These are phyloP conservation scores for Sordariomycetes sp. DNA, from an alignment of 2,329 filamentous ascomycete species.

Conservation along the genomic window DNA sequence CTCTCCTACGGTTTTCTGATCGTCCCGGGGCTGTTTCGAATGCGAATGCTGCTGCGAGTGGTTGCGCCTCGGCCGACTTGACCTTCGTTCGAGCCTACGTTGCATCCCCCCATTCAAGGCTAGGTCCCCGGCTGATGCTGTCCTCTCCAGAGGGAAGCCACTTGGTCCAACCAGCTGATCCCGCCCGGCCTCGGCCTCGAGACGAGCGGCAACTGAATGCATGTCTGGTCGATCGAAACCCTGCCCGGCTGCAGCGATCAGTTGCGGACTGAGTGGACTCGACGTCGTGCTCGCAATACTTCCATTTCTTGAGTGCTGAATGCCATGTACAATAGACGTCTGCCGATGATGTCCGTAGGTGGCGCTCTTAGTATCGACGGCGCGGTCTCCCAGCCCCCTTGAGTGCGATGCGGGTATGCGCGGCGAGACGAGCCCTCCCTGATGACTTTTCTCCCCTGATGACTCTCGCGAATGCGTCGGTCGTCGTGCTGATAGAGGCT, in stretches of 20 bases:
- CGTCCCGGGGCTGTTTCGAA: slow-evolving; percentile 61
- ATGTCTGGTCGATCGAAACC: slow-evolving; percentile 45
- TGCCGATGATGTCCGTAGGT: slow-evolving; percentile 85
- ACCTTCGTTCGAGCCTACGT: slow-evolving; percentile 50
- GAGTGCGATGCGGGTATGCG: slow-evolving; percentile 32
- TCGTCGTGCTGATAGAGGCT: slow-evolving; percentile 26
- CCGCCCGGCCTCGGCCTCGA: slow-evolving; percentile 33
- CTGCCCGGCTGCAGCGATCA: slow-evolving; percentile 62
- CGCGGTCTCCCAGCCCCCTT: slow-evolving; percentile 38
- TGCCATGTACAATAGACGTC: slow-evolving; percentile 93
- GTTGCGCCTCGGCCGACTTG: slow-evolving; percentile 61
- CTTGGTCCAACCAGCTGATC: slow-evolving; percentile 11
- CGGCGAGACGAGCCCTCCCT: slow-evolving; percentile 20
- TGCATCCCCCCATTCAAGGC: slow-evolving; percentile 33
- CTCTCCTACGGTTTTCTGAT: slow-evolving; percentile 91
- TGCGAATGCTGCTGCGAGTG: slow-evolving; percentile 68
- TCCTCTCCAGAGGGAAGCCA: slow-evolving; percentile 29
- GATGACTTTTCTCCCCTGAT: slow-evolving; percentile 43
- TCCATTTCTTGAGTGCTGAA: slow-evolving; percentile 86
- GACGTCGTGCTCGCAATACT: slow-evolving; percentile 73
- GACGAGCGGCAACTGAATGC: slow-evolving; percentile 31
- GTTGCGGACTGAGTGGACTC: slow-evolving; percentile 81
- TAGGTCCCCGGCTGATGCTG: slow-evolving; percentile 36
- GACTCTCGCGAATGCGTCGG: slow-evolving; percentile 47
- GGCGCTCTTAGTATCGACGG: slow-evolving; percentile 43